Evolutionary conservation across 1,284 basidiomycete genomes (phyloP), one percentile per base, ranked within the genome.

Genomic region (Hemileia vastatrix): DNA sequence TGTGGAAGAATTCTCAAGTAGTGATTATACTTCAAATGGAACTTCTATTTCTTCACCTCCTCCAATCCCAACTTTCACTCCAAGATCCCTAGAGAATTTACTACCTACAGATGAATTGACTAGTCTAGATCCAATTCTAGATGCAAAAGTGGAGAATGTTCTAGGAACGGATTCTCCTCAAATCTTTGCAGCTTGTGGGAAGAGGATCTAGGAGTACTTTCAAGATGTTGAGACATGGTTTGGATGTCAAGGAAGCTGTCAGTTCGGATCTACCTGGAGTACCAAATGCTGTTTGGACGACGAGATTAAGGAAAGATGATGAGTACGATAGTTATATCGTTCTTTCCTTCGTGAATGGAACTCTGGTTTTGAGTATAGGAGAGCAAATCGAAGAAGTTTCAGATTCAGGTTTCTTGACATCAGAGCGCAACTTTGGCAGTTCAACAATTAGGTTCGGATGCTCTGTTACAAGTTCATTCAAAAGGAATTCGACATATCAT

Each of bases 311-410:
- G 27, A 63, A 62, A 15, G 59, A 50, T 3, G 73, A 74, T 58
- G 68, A 70, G 56, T 67, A 68, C 60, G 72, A 75, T 63, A 68
- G 71, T 32, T 75, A 74, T 65, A 75, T 75, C 65, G 68, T 75
- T 40, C 69, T 75, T 54, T 72, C 70, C 60, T 75, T 75, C 52
- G 71, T 75, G 54, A 75, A 75, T 57, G 73, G 72, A 13, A 75
- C 73, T 1, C 67, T 75, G 6, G 72, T 75, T 9, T 67, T 75
- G 11, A 71, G 70, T 51, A 74, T 75, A 49, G 72, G 73, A 31
- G 73, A 75, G 54, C 70, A 69, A n/a, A 75, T 75, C 54, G 72
- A 75, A 52, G 73, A 75, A 51, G 73, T 75, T 9, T 68, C 68
- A 6, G 73, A 74, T 56, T 69, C 67, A 33, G 73, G 73, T 13